phyloP scores from a whole-genome alignment of 2,329 filamentous ascomycete species.

The Diaporthe sp. region DNA sequence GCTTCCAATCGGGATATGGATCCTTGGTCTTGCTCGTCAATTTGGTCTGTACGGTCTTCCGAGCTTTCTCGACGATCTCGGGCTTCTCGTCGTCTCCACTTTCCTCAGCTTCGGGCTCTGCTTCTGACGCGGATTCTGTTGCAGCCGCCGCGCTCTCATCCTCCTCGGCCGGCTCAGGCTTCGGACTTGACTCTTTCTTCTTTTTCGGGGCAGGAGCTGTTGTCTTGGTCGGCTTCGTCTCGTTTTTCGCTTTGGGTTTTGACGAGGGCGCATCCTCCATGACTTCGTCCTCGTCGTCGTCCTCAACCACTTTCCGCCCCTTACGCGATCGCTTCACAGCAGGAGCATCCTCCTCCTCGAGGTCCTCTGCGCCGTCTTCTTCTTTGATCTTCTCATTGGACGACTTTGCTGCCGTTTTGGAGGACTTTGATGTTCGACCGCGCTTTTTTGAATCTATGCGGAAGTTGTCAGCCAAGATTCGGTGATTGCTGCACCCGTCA shows the following conservation, averaged over 20 bases:
- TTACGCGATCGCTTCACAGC: conserved; percentile 69
- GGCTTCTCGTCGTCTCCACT: conserved; percentile 74
- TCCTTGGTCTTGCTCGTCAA: conserved; percentile 75
- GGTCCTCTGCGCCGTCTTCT: conserved; percentile 59
- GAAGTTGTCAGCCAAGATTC: conserved; percentile 16
- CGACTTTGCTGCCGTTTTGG: conserved; percentile 42
- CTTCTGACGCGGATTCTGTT: conserved; percentile 63
- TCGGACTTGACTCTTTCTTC: conserved; percentile 44
- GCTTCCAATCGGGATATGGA: conserved; percentile 95
- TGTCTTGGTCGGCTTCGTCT: conserved; percentile 46
- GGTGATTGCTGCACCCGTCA: conserved; percentile 19
- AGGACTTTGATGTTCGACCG: conserved; percentile 44
- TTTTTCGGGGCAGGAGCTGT: conserved; percentile 3
- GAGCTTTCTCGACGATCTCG: conserved; percentile 78
- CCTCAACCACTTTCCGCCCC: conserved; percentile 61
- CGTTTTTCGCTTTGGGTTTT: conserved; percentile 44
- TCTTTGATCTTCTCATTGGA: conserved; percentile 50
- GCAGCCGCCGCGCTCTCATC: conserved; percentile 58
- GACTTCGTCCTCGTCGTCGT: conserved; percentile 63
- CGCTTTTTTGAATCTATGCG: conserved; percentile 61
- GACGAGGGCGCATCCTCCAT: conserved; percentile 50
- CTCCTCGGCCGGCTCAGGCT: conserved; percentile 57
- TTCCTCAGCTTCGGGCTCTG: conserved; percentile 61
- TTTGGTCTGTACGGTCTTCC: conserved; percentile 84
- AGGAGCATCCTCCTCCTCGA: conserved; percentile 65